Evolutionary conservation across 306 rosid genomes (phyloP).

Genomic region (Medicago truncatula): DNA sequence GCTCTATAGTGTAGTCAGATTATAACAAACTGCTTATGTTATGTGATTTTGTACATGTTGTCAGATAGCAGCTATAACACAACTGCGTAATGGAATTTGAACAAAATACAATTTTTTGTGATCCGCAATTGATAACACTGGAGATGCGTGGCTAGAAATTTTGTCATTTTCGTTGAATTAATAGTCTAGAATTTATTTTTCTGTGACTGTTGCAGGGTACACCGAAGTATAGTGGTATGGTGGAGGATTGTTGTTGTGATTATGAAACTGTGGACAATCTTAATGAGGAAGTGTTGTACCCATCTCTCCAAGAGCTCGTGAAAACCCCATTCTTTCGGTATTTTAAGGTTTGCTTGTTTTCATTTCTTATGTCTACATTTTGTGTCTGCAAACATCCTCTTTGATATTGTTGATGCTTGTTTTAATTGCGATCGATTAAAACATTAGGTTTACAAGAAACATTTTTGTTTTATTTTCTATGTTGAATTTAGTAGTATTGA

Average conservation of each 20-base stretch:
- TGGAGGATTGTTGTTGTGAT: constrained; percentile 79
- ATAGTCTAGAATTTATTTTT: neutral
- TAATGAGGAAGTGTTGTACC: constrained; percentile 60
- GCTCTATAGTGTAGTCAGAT: too few species aligned
- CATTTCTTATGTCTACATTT: neutral
- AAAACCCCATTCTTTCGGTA: constrained; percentile 67
- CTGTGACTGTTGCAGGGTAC: constrained; percentile 45
- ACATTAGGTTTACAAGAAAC: constrained; percentile 6
- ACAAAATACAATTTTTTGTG: too few species aligned
- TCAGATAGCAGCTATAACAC: neutral
- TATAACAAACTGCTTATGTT: too few species aligned
- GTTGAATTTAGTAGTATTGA: constrained; percentile 2
- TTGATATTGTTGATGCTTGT: constrained; percentile 20
- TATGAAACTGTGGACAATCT: constrained; percentile 67
- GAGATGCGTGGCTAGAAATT: neutral
- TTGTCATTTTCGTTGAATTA: neutral
- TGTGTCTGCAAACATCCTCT: constrained; percentile 4
- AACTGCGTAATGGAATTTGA: neutral
- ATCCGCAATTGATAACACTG: too few species aligned
- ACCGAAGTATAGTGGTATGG: constrained; percentile 63
- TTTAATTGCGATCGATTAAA: constrained; percentile 9
- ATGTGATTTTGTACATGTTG: neutral
- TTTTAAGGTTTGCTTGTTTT: constrained; percentile 59
- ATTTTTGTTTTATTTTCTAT: neutral
- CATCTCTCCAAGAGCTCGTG: constrained; percentile 68